Percentiles rank a stretch among this genome's conserved stretches.
Evolutionary conservation across 192 early-diverging fungal species (phyloP).

Genomic region (Allomyces javanicus): DNA sequence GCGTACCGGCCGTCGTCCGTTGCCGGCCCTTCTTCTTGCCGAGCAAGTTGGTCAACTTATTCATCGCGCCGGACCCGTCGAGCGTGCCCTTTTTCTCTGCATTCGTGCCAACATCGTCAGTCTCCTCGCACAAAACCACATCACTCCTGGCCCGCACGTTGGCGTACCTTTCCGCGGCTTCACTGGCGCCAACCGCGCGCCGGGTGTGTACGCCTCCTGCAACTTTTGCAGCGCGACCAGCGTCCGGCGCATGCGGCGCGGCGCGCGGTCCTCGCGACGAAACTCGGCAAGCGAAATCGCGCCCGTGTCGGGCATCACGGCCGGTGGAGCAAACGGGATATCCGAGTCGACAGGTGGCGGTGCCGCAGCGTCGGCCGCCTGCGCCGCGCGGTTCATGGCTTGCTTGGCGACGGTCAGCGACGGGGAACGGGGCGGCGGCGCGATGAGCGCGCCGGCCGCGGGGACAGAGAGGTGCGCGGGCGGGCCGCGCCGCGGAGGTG

Average conservation of each 20-base stretch:
- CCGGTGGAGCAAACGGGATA: background rate
- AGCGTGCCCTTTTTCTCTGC: too few species aligned
- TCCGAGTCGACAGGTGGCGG: too few species aligned
- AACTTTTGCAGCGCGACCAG: background rate
- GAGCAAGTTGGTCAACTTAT: background rate
- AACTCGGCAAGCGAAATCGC: background rate
- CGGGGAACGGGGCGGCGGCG: background rate
- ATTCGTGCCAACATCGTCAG: too few species aligned
- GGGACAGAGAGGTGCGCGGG: too few species aligned
- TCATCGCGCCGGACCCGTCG: background rate
- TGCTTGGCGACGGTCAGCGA: too few species aligned
- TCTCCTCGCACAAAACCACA: too few species aligned
- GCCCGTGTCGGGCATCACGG: background rate
- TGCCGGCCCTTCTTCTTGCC: slow-evolving; percentile 1
- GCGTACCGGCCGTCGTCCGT: background rate
- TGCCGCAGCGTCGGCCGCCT: too few species aligned
- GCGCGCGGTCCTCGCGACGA: background rate
- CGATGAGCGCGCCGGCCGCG: too few species aligned
- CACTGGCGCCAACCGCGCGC: background rate
- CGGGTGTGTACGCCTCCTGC: background rate
- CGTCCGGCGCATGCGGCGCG: background rate
- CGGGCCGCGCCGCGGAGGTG: too few species aligned
- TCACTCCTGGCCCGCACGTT: too few species aligned
- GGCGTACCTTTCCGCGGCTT: background rate
- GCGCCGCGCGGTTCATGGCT: too few species aligned